Conservation (phyloP, 177 flowering plant genomes). For the Vitis hybrid region DNA sequence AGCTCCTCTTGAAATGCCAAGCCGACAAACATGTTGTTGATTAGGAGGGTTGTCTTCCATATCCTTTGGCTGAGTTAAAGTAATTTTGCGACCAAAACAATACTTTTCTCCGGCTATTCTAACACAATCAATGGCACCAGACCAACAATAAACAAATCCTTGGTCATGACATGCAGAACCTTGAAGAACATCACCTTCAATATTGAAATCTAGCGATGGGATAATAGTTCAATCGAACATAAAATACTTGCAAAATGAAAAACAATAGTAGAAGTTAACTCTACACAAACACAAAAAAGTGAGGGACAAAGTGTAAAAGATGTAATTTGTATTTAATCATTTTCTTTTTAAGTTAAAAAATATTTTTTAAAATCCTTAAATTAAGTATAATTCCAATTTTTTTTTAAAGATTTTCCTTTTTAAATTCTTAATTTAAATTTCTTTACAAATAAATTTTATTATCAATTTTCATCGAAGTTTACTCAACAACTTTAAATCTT, state of each 20-base stretch:
- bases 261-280: background rate
- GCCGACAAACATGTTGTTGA: conserved; percentile 53
- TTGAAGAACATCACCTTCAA: conserved; percentile 47
- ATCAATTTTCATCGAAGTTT: too few species aligned
- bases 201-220: conserved; percentile 46
- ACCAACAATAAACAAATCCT: conserved; percentile 76
- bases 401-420: too few species aligned
- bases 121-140: conserved; percentile 60
- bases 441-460: too few species aligned
- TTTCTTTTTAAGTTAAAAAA: too few species aligned
- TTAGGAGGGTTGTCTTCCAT: conserved; percentile 62
- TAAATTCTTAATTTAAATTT: too few species aligned
- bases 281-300: too few species aligned
- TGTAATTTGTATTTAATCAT: too few species aligned
- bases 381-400: too few species aligned
- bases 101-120: conserved; percentile 69
- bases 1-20: conserved; percentile 66
- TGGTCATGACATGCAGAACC: conserved; percentile 49
- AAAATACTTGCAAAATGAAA: background rate
- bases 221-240: background rate
- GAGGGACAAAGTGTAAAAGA: too few species aligned
- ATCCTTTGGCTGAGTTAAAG: conserved; percentile 44
- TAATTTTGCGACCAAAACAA: conserved; percentile 57
- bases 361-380: too few species aligned
- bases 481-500: too few species aligned